These are phyloP conservation scores for Daphne laureola DNA, from an alignment of 441 rosid genomes.

Conservation along the genomic window DNA sequence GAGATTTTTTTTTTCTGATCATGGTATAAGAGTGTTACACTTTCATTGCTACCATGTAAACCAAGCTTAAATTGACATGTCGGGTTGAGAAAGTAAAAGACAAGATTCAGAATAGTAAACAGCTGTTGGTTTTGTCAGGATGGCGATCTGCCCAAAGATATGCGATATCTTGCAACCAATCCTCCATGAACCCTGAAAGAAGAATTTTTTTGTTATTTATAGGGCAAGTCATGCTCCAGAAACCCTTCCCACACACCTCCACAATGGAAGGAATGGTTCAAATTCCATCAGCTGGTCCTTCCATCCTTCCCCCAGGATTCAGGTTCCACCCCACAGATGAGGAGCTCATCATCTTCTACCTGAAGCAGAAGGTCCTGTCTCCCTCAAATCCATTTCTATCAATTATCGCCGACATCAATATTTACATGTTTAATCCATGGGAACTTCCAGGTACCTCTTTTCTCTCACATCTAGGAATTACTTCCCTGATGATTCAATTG, in stretches of 20 bases:
- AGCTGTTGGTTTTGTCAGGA: conserved; percentile 3
- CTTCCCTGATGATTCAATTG: not conserved
- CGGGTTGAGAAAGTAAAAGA: conserved; percentile 2
- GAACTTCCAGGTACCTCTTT: conserved; percentile 33
- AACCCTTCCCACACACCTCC: not conserved
- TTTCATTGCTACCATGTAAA: conserved; percentile 1
- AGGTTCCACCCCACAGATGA: conserved; percentile 39
- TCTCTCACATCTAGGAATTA: not conserved
- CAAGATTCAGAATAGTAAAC: conserved; percentile 6
- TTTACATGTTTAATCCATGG: conserved; percentile 38
- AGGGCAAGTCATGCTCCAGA: not conserved
- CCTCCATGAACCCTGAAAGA: not conserved
- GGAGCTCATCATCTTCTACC: conserved; percentile 31
- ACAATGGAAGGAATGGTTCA: conserved; percentile 14
- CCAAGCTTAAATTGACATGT: conserved; percentile 4
- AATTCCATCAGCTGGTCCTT: conserved; percentile 5
- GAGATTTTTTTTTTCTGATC: too few species aligned
- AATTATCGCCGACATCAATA: conserved; percentile 27
- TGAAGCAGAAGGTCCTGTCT: conserved; percentile 21
- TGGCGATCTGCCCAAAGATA: not conserved
- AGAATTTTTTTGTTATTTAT: conserved; percentile 4
- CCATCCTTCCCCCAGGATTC: conserved; percentile 28
- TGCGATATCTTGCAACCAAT: not conserved
- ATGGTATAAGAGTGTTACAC: too few species aligned
- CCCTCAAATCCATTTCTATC: conserved; percentile 14